Percentiles rank a stretch among this genome's conserved stretches.
phyloP scores from a whole-genome alignment of 2,329 filamentous ascomycete genomes.

The Talaromyces marneffei region DNA sequence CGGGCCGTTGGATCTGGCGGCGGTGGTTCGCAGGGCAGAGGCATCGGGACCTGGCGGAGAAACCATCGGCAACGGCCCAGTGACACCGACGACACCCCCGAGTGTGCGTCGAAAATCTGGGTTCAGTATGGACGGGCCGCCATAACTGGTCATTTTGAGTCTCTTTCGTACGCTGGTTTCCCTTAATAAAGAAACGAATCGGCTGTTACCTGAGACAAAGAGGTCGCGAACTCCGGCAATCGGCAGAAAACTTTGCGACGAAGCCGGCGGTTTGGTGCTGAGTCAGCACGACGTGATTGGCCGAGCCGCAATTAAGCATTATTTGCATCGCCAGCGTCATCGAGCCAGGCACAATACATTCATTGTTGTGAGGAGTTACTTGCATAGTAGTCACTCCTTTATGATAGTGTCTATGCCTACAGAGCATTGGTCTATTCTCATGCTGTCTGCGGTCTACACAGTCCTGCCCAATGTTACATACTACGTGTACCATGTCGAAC shows the following conservation, averaged over 20 bases:
- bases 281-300: constrained; percentile 11
- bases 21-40: constrained; percentile 10
- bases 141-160: constrained; percentile 11
- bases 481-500: not conserved
- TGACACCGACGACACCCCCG: not conserved
- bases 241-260: constrained; percentile 31
- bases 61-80: not conserved
- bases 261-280: constrained; percentile 25
- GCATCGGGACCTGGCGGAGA: constrained; percentile 1
- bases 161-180: not conserved
- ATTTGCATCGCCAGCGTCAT: not conserved
- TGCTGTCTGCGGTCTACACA: not conserved
- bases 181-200: not conserved
- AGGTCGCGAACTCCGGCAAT: constrained; percentile 29
- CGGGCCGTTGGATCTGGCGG: constrained; percentile 3
- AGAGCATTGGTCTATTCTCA: too few relatives aligned
- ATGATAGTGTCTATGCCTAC: too few relatives aligned
- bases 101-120: constrained; percentile 12
- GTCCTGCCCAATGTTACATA: not conserved
- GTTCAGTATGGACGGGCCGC: constrained; percentile 10
- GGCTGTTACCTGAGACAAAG: not conserved
- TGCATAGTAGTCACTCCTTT: too few relatives aligned
- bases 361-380: too few relatives aligned
- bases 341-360: not conserved
- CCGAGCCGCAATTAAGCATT: not conserved